Conservation (phyloP, 1,139 yeast genomes). For the Taphrina populina region DNA sequence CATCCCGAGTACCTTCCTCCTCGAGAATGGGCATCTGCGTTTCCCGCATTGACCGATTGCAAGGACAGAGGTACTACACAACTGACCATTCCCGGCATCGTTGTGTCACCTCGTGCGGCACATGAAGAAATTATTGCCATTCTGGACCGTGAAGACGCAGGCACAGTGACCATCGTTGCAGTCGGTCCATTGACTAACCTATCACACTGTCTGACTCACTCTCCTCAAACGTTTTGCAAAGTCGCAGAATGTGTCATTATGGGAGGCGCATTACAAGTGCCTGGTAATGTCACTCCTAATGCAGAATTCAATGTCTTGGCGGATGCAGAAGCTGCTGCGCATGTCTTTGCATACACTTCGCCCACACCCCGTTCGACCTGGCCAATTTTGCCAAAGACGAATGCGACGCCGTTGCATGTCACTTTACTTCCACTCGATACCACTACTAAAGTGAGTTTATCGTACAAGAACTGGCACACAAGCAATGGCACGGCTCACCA, state of each 20-base stretch:
- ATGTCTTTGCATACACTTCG: slow-evolving; percentile 46
- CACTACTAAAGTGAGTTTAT: slow-evolving; percentile 45
- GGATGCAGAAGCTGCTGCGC: slow-evolving; percentile 48
- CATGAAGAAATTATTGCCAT: slow-evolving; percentile 46
- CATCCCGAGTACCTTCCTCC: slow-evolving; percentile 47
- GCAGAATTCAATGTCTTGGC: slow-evolving; percentile 51
- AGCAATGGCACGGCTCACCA: slow-evolving; percentile 36
- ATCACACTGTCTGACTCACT: slow-evolving; percentile 48
- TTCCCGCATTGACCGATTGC: slow-evolving; percentile 56
- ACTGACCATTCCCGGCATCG: background rate
- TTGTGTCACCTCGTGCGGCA: slow-evolving; percentile 40
- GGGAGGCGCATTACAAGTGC: slow-evolving; percentile 48
- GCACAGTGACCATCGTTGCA: slow-evolving; percentile 47
- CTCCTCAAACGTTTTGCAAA: slow-evolving; percentile 45
- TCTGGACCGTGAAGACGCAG: slow-evolving; percentile 44
- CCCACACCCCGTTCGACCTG: slow-evolving; percentile 42
- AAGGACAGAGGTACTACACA: slow-evolving; percentile 54
- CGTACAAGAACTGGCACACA: slow-evolving; percentile 38
- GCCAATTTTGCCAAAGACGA: slow-evolving; percentile 43
- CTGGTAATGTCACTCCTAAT: slow-evolving; percentile 49
- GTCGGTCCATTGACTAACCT: slow-evolving; percentile 50
- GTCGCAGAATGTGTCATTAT: slow-evolving; percentile 46
- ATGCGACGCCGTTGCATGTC: slow-evolving; percentile 39
- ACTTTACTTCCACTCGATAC: slow-evolving; percentile 48
- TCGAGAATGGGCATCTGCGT: slow-evolving; percentile 42